These are phyloP conservation scores for Pichia kluyveri DNA, from an alignment of 805 yeast species.

Conservation along the genomic window DNA sequence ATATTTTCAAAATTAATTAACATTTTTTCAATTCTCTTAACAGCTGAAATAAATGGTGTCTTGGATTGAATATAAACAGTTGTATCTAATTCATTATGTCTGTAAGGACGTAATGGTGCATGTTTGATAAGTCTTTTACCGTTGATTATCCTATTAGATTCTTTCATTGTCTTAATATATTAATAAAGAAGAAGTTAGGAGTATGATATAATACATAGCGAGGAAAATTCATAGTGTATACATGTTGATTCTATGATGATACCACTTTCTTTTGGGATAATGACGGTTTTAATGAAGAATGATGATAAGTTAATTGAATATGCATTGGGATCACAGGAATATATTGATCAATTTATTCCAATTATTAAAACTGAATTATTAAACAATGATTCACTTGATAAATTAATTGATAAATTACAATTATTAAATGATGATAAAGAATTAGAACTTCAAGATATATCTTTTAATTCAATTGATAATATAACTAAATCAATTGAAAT, in stretches of 20 bases:
- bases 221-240: no score
- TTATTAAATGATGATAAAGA: constrained; percentile 52
- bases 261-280: not conserved
- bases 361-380: constrained; percentile 53
- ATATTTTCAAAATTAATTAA: constrained; percentile 28
- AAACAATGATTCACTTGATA: constrained; percentile 43
- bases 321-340: constrained; percentile 53
- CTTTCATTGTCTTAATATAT: not conserved
- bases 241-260: no score
- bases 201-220: not conserved
- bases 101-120: constrained; percentile 38
- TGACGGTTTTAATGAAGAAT: not conserved
- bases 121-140: constrained; percentile 33
- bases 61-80: constrained; percentile 49
- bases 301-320: constrained; percentile 17
- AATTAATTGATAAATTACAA: constrained; percentile 46
- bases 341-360: constrained; percentile 73
- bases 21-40: constrained; percentile 53
- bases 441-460: constrained; percentile 48
- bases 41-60: constrained; percentile 67
- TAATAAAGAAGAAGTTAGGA: not conserved
- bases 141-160: not conserved
- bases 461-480: constrained; percentile 51
- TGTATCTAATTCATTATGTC: constrained; percentile 36
- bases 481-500: constrained; percentile 51